Evolutionary conservation across 352 stramenopile genomes (phyloP).

Genomic region (Pythium angustatum): DNA sequence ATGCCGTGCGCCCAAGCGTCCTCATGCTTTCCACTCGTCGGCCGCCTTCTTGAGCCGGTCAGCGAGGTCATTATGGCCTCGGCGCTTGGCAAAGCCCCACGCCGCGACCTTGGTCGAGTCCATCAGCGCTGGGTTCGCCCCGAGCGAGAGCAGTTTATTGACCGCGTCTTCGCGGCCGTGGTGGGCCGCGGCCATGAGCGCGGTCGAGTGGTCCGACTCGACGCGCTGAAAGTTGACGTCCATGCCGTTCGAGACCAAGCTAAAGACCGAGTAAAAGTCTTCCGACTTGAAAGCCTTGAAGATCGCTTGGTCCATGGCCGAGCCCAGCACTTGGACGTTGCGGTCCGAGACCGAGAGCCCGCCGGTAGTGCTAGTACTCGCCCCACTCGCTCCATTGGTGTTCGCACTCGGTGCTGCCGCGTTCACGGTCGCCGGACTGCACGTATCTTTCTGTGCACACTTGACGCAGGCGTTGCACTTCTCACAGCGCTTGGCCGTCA

Average conservation of each 20-base stretch:
- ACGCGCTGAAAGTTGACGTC: slow-evolving; percentile 86
- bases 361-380: neutral
- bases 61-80: slow-evolving; percentile 62
- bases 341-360: slow-evolving; percentile 67
- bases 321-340: slow-evolving; percentile 78
- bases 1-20: neutral
- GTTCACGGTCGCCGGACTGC: slow-evolving; percentile 29
- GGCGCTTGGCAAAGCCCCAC: slow-evolving; percentile 71
- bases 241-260: slow-evolving; percentile 79
- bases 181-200: slow-evolving; percentile 77
- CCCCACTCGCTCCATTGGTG: neutral
- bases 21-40: slow-evolving; percentile 55
- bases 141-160: slow-evolving; percentile 60
- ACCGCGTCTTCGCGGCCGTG: slow-evolving; percentile 77
- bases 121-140: slow-evolving; percentile 61
- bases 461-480: slow-evolving; percentile 70
- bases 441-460: slow-evolving; percentile 71
- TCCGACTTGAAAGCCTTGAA: slow-evolving; percentile 77
- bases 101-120: slow-evolving; percentile 58
- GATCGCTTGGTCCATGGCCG: slow-evolving; percentile 81
- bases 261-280: slow-evolving; percentile 82
- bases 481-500: slow-evolving; percentile 76
- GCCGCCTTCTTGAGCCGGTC: slow-evolving; percentile 70
- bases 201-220: slow-evolving; percentile 72
- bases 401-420: too few species aligned